Conservation (phyloP, 2,329 filamentous ascomycete genomes). For the Exophiala aquamarina region DNA sequence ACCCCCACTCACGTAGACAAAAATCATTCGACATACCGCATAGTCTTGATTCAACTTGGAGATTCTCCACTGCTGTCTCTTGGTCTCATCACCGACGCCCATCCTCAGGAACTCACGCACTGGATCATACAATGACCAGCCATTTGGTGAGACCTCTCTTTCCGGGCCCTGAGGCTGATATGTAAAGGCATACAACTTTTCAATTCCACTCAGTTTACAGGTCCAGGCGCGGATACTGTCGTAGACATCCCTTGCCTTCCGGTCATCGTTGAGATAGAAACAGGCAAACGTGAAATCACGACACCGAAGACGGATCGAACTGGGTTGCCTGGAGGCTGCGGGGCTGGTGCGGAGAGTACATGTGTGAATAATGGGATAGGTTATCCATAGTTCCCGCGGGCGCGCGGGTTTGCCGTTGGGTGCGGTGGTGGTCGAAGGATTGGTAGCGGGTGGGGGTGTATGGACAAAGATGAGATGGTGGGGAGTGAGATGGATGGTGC, state of each 20-base stretch:
- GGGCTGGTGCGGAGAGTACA: slow-evolving; percentile 77
- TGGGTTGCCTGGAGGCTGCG: slow-evolving; percentile 66
- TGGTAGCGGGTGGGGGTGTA: slow-evolving; percentile 45
- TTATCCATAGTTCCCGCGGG: slow-evolving; percentile 81
- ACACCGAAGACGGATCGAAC: slow-evolving; percentile 82
- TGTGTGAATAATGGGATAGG: slow-evolving; percentile 84
- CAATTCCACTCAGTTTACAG: slow-evolving; percentile 77
- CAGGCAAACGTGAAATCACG: slow-evolving; percentile 93
- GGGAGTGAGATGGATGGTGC: slow-evolving; percentile 62
- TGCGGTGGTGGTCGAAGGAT: slow-evolving; percentile 36
- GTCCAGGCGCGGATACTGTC: slow-evolving; percentile 80
- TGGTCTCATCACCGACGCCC: slow-evolving; percentile 79
- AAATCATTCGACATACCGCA: slow-evolving; percentile 44
- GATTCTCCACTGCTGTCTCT: slow-evolving; percentile 82
- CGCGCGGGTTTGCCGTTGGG: slow-evolving; percentile 39
- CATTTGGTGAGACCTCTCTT: slow-evolving; percentile 62
- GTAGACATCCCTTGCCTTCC: slow-evolving; percentile 76
- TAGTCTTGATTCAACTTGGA: slow-evolving; percentile 89
- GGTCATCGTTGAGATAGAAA: slow-evolving; percentile 77
- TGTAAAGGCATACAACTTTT: slow-evolving; percentile 87
- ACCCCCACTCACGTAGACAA: slow-evolving; percentile 21
- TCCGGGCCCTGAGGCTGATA: slow-evolving; percentile 74
- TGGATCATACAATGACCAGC: slow-evolving; percentile 83
- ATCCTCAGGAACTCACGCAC: slow-evolving; percentile 82
- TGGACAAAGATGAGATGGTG: slow-evolving; percentile 67